Base-by-base conservation (phyloP, 495 filamentous ascomycete genomes). In the Jackrogersella minutella region DNA sequence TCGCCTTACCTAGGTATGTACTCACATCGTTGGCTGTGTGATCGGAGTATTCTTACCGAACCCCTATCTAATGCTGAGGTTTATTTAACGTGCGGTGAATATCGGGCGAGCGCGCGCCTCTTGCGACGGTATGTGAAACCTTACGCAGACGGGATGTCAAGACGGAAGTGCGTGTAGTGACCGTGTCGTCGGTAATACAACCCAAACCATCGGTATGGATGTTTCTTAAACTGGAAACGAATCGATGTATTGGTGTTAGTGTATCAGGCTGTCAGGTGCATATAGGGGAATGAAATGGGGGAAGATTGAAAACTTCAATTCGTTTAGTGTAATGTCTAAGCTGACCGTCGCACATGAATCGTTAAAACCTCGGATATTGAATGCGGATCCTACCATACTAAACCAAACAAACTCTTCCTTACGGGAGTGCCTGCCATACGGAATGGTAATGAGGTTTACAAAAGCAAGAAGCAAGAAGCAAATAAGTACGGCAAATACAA, bases 71-170 rank as follows among this genome's bases (percentile, higher is more conserved):
- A 46, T 7, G 26, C 26, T 3, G 44, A 49, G 21, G 44, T 49
- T 28, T 49, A 31, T 49, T 49, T 49, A 49, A 49, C 44, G 44
- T 49, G 21, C 44, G 44, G 24, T 30, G 24, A 19, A 49, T 49
- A 13, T 31, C 44, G 26, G 24, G 5, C 2, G 6, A 10, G 26
- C n/a, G 24, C 26, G 24, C 44, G 44, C 44, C 24, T 49, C 13
- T 17, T 49, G 44, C 44, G 44, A 49, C 44, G 24, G 26, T 26
- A 19, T 31, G 44, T 49, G n/a, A 11, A 30, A 47, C 44, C 44
- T 47, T 16, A 17, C 44, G 7, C 44, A 14, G n/a, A 24, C 44
- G 44, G 44, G 24, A 30, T 30, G 22, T 17, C n/a, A 30, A 30
- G 24, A 16, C 43, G 21, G 43, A 5, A 26, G 6, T 46, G 21